Conservation (phyloP, 352 stramenopile species). For the Sclerospora graminicola region DNA sequence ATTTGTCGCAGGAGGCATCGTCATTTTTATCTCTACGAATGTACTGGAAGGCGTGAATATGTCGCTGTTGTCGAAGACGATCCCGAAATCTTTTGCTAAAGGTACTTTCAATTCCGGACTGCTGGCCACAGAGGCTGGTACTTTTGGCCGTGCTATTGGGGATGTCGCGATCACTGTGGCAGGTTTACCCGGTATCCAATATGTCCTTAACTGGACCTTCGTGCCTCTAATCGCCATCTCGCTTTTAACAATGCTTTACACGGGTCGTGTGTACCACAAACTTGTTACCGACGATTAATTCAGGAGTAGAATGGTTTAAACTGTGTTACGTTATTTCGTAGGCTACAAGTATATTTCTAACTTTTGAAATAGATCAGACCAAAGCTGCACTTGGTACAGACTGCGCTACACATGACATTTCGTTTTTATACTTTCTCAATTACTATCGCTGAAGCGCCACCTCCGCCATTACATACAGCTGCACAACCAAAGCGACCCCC, state of each 20-base stretch:
- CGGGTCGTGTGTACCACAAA: constrained; percentile 54
- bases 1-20: constrained; percentile 81
- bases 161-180: constrained; percentile 81
- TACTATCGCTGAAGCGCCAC: constrained; percentile 90
- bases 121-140: constrained; percentile 89
- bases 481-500: constrained; percentile 85
- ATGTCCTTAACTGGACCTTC: constrained; percentile 82
- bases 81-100: constrained; percentile 86
- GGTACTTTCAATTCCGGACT: constrained; percentile 93
- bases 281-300: constrained; percentile 46
- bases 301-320: too few species aligned
- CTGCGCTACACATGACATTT: too few species aligned
- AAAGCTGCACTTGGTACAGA: too few species aligned
- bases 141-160: constrained; percentile 78
- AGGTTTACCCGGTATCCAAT: constrained; percentile 67
- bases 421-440: constrained; percentile 65
- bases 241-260: constrained; percentile 57
- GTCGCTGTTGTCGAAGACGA: constrained; percentile 89
- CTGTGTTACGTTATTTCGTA: too few species aligned
- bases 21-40: constrained; percentile 91
- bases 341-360: too few species aligned
- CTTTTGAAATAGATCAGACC: too few species aligned
- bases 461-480: constrained; percentile 95
- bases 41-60: constrained; percentile 91
- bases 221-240: constrained; percentile 47